A percentile compares a stretch with the other conserved stretches of the same genome.
Evolutionary conservation across 345 rosid genomes (phyloP).

Genomic region (Noccaea caerulescens): DNA sequence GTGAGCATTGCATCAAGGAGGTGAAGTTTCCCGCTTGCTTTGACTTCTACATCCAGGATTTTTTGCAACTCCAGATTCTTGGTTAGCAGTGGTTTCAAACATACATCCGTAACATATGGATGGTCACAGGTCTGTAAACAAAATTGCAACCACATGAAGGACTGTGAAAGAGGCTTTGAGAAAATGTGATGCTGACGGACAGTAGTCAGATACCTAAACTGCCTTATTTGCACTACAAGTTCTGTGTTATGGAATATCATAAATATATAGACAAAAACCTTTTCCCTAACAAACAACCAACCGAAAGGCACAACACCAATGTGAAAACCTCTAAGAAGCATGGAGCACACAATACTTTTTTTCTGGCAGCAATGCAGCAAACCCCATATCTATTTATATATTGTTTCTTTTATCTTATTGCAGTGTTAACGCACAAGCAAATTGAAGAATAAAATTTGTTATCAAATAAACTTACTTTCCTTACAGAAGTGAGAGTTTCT

Average conservation of each 20-base stretch:
- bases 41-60: conserved; percentile 68
- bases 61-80: conserved; percentile 48
- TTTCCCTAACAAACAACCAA: conserved; percentile 14
- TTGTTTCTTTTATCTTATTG: conserved; percentile 2
- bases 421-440: conserved; percentile 11
- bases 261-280: conserved; percentile 19
- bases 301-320: conserved; percentile 4
- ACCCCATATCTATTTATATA: conserved; percentile 6
- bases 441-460: conserved; percentile 10
- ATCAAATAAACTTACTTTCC: conserved; percentile 60
- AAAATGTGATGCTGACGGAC: conserved; percentile 22
- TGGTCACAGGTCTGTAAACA: conserved; percentile 88
- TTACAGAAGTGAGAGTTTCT: conserved; percentile 58
- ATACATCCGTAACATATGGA: conserved; percentile 69
- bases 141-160: conserved; percentile 30
- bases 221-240: conserved; percentile 34
- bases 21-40: conserved; percentile 89
- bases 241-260: conserved; percentile 10
- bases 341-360: conserved; percentile 14
- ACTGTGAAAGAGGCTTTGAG: conserved; percentile 21
- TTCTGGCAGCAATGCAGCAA: conserved; percentile 27
- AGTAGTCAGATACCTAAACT: conserved; percentile 29
- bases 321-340: conserved; percentile 29
- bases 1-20: conserved; percentile 76
- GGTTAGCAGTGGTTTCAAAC: conserved; percentile 47